Conservation (phyloP, 2,329 filamentous ascomycete genomes). For the Xylariales sp. region DNA sequence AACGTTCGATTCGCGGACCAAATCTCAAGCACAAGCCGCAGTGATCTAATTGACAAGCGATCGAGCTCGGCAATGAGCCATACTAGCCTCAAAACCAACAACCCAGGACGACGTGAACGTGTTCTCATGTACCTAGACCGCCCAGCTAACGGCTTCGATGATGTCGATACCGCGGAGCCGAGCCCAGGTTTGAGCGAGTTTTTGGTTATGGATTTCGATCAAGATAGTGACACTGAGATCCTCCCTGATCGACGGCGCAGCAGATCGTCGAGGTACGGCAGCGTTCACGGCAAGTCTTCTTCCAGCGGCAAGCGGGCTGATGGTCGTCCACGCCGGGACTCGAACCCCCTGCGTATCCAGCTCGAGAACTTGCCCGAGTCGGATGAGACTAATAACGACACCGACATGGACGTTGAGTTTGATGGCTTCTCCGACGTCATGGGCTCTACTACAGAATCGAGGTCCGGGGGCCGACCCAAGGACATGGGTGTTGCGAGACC, state of each 20-base stretch:
- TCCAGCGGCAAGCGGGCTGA: neutral
- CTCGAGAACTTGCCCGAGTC: constrained; percentile 11
- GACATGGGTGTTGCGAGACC: constrained; percentile 30
- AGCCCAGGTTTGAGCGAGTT: constrained; percentile 17
- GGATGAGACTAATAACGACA: constrained; percentile 15
- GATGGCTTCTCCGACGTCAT: constrained; percentile 15
- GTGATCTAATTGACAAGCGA: neutral
- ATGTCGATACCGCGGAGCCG: constrained; percentile 20
- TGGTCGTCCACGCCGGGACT: constrained; percentile 4
- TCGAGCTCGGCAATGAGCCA: constrained; percentile 3
- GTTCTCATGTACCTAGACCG: constrained; percentile 28
- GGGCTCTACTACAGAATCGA: neutral
- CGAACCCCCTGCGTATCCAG: constrained; percentile 2
- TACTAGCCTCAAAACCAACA: neutral
- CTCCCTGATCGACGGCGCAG: constrained; percentile 10
- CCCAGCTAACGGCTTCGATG: constrained; percentile 19
- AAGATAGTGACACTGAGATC: constrained; percentile 17
- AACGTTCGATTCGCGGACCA: constrained; percentile 5
- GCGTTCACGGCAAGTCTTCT: neutral
- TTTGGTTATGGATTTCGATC: constrained; percentile 21
- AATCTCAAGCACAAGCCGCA: neutral
- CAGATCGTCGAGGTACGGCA: constrained; percentile 4
- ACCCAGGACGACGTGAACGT: constrained; percentile 19
- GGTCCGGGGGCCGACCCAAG: constrained; percentile 12
- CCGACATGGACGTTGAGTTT: constrained; percentile 17